Evolutionary conservation across 116 monocot genomes (phyloP).

Genomic region (Posidonia oceanica): DNA sequence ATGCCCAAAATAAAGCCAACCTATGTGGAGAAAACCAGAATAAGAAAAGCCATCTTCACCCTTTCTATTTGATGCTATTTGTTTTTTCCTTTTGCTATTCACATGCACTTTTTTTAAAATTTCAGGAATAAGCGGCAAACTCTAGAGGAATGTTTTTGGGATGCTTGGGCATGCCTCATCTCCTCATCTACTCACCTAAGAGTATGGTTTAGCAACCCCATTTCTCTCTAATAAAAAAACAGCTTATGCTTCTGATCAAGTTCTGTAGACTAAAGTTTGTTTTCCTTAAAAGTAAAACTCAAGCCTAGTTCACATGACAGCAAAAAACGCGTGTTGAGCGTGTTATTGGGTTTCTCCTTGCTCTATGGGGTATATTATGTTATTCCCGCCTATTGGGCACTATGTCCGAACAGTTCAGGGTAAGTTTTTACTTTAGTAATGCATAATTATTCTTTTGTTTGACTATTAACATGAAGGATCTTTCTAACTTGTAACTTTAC

Average conservation of each 20-base stretch:
- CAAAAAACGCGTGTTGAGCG: constrained; percentile 95
- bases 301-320: constrained; percentile 26
- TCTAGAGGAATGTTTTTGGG: constrained; percentile 97
- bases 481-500: constrained; percentile 5
- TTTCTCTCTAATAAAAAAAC: background rate
- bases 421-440: constrained; percentile 23
- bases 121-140: constrained; percentile 58
- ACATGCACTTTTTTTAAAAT: background rate
- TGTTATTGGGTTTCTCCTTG: constrained; percentile 80
- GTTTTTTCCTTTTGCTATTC: background rate
- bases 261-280: background rate
- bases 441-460: background rate
- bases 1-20: no score
- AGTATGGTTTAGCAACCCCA: constrained; percentile 31
- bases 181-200: constrained; percentile 94
- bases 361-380: constrained; percentile 91
- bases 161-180: constrained; percentile 99
- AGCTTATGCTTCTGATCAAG: background rate
- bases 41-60: no score
- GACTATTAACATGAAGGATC: background rate
- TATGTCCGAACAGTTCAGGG: constrained; percentile 95
- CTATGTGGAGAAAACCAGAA: no score
- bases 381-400: constrained; percentile 93
- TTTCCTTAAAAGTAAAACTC: background rate
- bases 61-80: no score